Evolutionary conservation across 2,329 filamentous ascomycete genomes (phyloP).

Genomic region (Hypoxylon sp.): DNA sequence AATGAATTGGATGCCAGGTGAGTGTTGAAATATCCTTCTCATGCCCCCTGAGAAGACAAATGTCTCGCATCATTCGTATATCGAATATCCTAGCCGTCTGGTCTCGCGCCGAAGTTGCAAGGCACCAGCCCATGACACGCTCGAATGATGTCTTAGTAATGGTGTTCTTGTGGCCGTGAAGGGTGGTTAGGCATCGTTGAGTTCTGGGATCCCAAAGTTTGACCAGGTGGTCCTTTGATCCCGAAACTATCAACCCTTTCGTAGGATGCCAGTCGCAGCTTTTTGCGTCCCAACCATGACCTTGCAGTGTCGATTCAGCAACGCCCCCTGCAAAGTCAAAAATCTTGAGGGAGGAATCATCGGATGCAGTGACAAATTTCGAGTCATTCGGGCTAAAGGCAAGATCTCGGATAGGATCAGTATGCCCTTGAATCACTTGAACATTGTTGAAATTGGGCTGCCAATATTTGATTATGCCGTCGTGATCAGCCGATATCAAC

Average conservation of each 20-base stretch:
- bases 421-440: constrained; percentile 91
- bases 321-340: constrained; percentile 93
- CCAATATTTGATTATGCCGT: constrained; percentile 97
- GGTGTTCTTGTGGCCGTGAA: constrained; percentile 97
- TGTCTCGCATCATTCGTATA: constrained; percentile 97
- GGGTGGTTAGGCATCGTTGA: constrained; percentile 88
- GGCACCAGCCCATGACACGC: constrained; percentile 82
- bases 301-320: constrained; percentile 85
- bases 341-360: constrained; percentile 93
- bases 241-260: constrained; percentile 93
- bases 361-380: constrained; percentile 96
- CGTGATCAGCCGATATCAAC: constrained; percentile 95
- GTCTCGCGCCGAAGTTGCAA: constrained; percentile 93
- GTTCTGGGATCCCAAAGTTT: constrained; percentile 99
- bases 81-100: constrained; percentile 95
- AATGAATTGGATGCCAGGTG: constrained; percentile 93
- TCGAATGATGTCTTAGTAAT: constrained; percentile 95
- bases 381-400: constrained; percentile 94
- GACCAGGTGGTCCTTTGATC: constrained; percentile 96
- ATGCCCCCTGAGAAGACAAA: constrained; percentile 91
- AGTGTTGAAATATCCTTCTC: constrained; percentile 96
- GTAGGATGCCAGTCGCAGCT: constrained; percentile 97
- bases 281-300: constrained; percentile 99
- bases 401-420: constrained; percentile 89
- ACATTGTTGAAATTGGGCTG: constrained; percentile 99